Percentiles rank a stretch among this genome's conserved stretches.
These are phyloP conservation scores for Calonectria pseudoturangicola DNA, from an alignment of 2,329 filamentous ascomycete genomes.

Conservation along the genomic window DNA sequence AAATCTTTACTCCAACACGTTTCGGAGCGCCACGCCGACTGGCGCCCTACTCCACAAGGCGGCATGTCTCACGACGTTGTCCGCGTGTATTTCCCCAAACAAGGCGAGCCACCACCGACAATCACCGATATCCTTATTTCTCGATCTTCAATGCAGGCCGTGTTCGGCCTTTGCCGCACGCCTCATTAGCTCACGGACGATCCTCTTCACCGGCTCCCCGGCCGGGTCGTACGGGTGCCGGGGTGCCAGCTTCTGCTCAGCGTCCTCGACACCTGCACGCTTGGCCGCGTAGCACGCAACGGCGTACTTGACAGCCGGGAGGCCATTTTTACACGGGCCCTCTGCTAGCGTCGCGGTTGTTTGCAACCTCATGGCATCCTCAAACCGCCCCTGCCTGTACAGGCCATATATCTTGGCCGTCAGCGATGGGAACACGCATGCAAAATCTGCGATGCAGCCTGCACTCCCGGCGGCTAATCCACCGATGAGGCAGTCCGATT, in stretches of 20 bases:
- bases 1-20: conserved; percentile 15
- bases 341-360: conserved; percentile 79
- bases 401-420: conserved; percentile 76
- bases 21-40: conserved; percentile 18
- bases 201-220: conserved; percentile 65
- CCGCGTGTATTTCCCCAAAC: conserved; percentile 6
- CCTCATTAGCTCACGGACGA: conserved; percentile 62
- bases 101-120: conserved; percentile 8
- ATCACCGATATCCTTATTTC: not conserved
- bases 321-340: conserved; percentile 78
- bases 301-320: conserved; percentile 81
- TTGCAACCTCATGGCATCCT: conserved; percentile 77
- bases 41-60: conserved; percentile 9
- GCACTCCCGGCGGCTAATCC: conserved; percentile 75
- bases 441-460: conserved; percentile 78
- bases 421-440: conserved; percentile 76
- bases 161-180: conserved; percentile 66
- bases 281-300: conserved; percentile 76
- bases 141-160: conserved; percentile 31
- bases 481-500: conserved; percentile 82
- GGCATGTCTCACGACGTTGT: conserved; percentile 1
- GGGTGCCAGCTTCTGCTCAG: conserved; percentile 74
- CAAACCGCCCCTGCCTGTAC: conserved; percentile 73
- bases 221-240: conserved; percentile 76
- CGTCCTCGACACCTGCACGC: conserved; percentile 75